These are phyloP conservation scores for Marasmius tenuissimus DNA, from an alignment of 1,284 basidiomycete genomes.

Conservation along the genomic window DNA sequence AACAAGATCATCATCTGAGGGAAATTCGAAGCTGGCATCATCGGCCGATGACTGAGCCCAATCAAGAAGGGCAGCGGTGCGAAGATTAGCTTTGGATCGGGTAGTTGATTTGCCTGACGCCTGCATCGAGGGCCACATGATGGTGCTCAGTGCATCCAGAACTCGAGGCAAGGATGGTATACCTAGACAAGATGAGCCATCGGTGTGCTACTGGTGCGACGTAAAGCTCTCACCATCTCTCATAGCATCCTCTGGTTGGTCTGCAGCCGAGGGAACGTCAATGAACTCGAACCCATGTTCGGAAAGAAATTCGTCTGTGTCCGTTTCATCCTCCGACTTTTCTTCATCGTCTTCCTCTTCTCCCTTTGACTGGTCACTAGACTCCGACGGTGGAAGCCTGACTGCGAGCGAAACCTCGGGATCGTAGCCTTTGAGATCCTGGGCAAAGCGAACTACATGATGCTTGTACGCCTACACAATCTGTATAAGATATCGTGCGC, in stretches of 20 bases:
- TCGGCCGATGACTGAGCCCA: constrained; percentile 25
- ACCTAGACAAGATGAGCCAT: constrained; percentile 31
- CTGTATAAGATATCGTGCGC: constrained; percentile 8
- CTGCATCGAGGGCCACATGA: constrained; percentile 81
- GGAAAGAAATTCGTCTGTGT: constrained; percentile 63
- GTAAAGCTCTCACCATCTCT: constrained; percentile 25
- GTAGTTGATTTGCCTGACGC: constrained; percentile 32
- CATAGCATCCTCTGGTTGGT: constrained; percentile 4
- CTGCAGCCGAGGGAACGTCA: constrained; percentile 29
- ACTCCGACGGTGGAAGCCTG: constrained; percentile 34
- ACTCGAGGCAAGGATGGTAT: constrained; percentile 66
- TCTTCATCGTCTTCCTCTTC: constrained; percentile 3
- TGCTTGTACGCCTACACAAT: constrained; percentile 47
- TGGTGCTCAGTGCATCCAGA: constrained; percentile 74
- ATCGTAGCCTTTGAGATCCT: constrained; percentile 45
- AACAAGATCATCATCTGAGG: constrained; percentile 18
- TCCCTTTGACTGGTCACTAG: background rate
- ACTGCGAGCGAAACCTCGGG: constrained; percentile 75
- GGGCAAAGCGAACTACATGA: constrained; percentile 49
- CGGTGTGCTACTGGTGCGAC: background rate
- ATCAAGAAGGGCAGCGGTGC: constrained; percentile 28
- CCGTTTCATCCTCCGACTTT: constrained; percentile 40
- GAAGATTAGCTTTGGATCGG: constrained; percentile 23
- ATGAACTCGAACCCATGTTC: constrained; percentile 75
- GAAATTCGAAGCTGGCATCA: constrained; percentile 2